These are phyloP conservation scores for Chlorella sp. DNA, from an alignment of 139 green algal species.

Conservation along the genomic window DNA sequence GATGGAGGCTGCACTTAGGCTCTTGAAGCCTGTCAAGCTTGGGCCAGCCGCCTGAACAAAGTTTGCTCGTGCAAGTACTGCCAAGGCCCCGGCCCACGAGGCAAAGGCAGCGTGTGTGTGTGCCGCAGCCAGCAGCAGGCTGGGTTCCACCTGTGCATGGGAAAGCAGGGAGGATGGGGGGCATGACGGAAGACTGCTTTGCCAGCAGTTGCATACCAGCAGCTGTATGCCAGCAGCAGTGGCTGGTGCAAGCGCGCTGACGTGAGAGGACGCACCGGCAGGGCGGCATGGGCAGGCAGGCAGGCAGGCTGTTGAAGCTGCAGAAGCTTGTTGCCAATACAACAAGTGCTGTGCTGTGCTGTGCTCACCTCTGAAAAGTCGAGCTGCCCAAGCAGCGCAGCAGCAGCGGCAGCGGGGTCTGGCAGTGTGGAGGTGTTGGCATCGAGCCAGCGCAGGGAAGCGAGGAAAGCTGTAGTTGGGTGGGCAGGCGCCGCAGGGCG, in stretches of 20 bases:
- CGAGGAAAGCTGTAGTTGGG: background rate
- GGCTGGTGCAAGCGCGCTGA: too few species aligned
- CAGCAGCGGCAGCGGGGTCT: background rate
- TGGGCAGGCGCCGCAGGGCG: too few species aligned
- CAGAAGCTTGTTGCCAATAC: background rate
- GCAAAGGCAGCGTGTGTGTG: background rate
- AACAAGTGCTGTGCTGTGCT: too few species aligned
- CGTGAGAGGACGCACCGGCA: background rate
- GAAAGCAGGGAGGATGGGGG: too few species aligned
- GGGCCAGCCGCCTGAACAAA: background rate
- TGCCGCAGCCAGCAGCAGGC: background rate
- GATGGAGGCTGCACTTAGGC: background rate
- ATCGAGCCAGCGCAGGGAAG: background rate
- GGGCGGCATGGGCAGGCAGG: background rate
- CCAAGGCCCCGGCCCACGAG: background rate
- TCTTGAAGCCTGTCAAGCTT: background rate
- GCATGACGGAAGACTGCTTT: too few species aligned
- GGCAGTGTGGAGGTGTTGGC: background rate
- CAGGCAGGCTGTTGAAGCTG: slow-evolving; percentile 5
- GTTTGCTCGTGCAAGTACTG: background rate
- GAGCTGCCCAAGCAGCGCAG: background rate
- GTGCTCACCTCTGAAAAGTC: background rate
- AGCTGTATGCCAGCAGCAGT: too few species aligned
- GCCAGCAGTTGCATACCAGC: too few species aligned
- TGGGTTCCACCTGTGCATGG: background rate